These are phyloP conservation scores for Rhodotorula graminis DNA, from an alignment of 768 basidiomycete genomes.

Conservation along the genomic window DNA sequence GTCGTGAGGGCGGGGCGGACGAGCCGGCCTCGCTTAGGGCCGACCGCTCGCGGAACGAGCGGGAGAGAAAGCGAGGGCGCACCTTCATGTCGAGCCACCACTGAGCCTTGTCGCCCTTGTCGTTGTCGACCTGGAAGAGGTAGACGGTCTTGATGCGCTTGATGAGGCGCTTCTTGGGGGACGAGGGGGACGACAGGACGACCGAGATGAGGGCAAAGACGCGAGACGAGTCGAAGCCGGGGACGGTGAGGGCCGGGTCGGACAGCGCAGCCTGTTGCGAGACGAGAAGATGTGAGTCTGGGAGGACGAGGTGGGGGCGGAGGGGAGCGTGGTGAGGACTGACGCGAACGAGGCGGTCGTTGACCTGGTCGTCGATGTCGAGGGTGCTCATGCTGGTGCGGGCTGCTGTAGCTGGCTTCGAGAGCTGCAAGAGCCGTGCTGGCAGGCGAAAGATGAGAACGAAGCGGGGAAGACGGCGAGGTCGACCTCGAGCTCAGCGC, in stretches of 20 bases:
- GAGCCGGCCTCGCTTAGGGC: not conserved
- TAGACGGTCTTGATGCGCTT: slow-evolving; percentile 23
- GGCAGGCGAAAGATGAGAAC: not conserved
- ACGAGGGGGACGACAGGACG: slow-evolving; percentile 12
- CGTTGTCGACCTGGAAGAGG: slow-evolving; percentile 15
- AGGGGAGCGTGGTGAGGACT: not conserved
- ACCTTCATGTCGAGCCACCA: slow-evolving; percentile 37
- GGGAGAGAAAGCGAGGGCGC: too few relatives aligned
- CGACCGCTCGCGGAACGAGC: not conserved
- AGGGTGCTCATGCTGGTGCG: not conserved
- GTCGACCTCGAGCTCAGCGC: too few relatives aligned
- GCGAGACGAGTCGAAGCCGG: slow-evolving; percentile 16
- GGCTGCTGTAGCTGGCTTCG: too few relatives aligned
- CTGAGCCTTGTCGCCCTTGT: not conserved
- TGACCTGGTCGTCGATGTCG: slow-evolving; percentile 6
- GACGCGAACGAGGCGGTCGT: slow-evolving; percentile 17
- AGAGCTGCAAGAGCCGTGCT: not conserved
- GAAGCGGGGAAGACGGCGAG: too few relatives aligned
- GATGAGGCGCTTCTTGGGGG: slow-evolving; percentile 15
- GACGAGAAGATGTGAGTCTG: not conserved
- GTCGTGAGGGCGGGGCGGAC: too few relatives aligned
- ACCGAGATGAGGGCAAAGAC: slow-evolving; percentile 31
- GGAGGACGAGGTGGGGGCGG: not conserved
- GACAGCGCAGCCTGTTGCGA: slow-evolving; percentile 6
- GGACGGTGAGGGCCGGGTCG: slow-evolving; percentile 14